These are phyloP conservation scores for Craterostigma plantagineum DNA, from an alignment of 257 asterid genomes.

Conservation along the genomic window DNA sequence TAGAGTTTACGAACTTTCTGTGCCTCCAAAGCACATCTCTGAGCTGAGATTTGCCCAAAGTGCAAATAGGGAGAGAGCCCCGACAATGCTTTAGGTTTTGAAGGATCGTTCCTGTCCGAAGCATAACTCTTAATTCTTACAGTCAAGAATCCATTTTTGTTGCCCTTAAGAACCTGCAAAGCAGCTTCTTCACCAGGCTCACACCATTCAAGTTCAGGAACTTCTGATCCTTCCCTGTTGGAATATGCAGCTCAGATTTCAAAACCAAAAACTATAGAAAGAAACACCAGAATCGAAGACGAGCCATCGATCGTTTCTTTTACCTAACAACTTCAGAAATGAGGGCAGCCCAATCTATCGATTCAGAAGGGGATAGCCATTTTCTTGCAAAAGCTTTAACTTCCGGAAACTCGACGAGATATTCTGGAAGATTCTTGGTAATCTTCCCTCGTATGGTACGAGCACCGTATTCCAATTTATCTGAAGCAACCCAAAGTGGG, in stretches of 20 bases:
- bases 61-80: constrained; percentile 94
- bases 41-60: constrained; percentile 92
- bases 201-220: constrained; percentile 95
- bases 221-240: constrained; percentile 84
- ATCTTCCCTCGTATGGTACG: constrained; percentile 71
- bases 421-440: constrained; percentile 63
- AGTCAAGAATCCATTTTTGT: constrained; percentile 54
- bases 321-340: constrained; percentile 55
- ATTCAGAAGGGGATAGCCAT: constrained; percentile 29
- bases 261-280: not conserved
- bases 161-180: constrained; percentile 47
- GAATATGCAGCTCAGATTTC: constrained; percentile 9
- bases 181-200: constrained; percentile 84
- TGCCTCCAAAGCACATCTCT: constrained; percentile 87
- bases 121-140: constrained; percentile 46
- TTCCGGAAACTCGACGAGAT: constrained; percentile 55
- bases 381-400: constrained; percentile 22
- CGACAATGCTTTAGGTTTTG: constrained; percentile 74
- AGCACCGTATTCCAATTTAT: constrained; percentile 77
- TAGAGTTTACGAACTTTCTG: constrained; percentile 32
- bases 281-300: not conserved
- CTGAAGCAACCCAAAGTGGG: constrained; percentile 85
- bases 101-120: constrained; percentile 72
- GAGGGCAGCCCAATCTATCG: constrained; percentile 50
- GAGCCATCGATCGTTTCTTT: not conserved